Evolutionary conservation across 2,329 filamentous ascomycete genomes (phyloP), one percentile per base, ranked within the genome.

Genomic region (Dothistroma septosporum): DNA sequence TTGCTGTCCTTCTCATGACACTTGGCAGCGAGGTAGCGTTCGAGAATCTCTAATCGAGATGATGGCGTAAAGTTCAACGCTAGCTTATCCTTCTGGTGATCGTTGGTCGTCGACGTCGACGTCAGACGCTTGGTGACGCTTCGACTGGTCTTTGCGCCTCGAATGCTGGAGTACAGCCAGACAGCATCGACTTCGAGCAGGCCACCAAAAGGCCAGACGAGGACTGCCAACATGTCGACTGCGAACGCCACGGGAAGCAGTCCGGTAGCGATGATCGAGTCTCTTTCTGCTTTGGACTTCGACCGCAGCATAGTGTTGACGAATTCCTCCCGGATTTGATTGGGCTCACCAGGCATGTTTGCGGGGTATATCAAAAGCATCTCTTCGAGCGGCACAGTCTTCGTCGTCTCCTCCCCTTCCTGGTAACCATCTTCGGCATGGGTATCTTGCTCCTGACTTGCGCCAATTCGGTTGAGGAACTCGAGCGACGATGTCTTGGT

Each of bases 201-300:
- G 57, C 75, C 70, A 35, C 76, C 59, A 31, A 76, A 67, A 1
- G 68, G 71, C 8, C 69, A 70, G 22, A 76, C 68, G 22, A 76
- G 61, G 37, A 73, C 70, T 8, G 74, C 72, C 16, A 70, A 68
- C n/a, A 69, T 68, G 28, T 63, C 61, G 32, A 63, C 60, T 6
- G 61, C 61, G 22, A 63, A 57, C 31, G 70, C 57, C 66, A 59
- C 78, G 68, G 11, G 78, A 74, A 46, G 78, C 60, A 80, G 68
- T 1, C 77, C 75, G 0, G 77, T 79, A 0, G 78, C 78, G 55
- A 79, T 73, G 50, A 79, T 68, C 5, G 76, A 72, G 47, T 79
- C 76, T 22, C 74, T 71, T 61, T 78, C 73, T 1, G 78, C 78
- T 64, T 77, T 76, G 16, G 71, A 71, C 59, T 78, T 76, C 5